Evolutionary conservation across 2,329 filamentous ascomycete species (phyloP).

Genomic region (Aspergillus ochraceus): DNA sequence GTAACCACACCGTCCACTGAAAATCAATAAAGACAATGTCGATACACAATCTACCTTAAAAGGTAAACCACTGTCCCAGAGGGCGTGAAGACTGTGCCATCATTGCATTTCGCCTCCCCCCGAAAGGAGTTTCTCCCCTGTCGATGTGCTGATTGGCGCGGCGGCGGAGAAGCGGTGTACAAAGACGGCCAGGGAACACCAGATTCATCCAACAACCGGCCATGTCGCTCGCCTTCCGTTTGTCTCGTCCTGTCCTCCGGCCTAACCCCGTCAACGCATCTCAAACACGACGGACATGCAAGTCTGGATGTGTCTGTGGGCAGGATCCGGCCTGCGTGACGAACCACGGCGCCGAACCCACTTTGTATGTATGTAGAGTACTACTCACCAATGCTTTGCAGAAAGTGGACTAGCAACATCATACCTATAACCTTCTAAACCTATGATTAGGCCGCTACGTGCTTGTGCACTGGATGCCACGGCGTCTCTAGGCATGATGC

Average conservation of each 20-base stretch:
- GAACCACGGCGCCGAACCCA: background rate
- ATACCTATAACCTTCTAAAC: background rate
- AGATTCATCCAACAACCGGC: conserved; percentile 1
- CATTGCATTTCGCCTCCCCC: no score
- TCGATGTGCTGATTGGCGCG: conserved; percentile 19
- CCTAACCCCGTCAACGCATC: background rate
- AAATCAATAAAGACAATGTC: background rate
- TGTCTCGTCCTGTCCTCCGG: background rate
- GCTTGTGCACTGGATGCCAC: background rate
- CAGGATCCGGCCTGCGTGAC: background rate
- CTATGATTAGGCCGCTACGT: background rate
- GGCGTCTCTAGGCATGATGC: background rate
- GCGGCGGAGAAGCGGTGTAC: conserved; percentile 24
- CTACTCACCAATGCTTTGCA: background rate
- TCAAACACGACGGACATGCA: background rate
- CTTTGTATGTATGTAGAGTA: background rate
- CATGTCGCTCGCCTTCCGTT: conserved; percentile 8
- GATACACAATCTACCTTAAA: no score
- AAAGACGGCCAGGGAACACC: conserved; percentile 1
- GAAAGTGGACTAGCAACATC: background rate
- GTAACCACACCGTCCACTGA: no score
- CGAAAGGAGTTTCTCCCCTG: no score
- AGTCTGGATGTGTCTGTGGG: background rate
- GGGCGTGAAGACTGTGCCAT: no score
- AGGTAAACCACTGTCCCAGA: background rate